A percentile compares a stretch with the other conserved stretches of the same genome.
These are phyloP conservation scores for Saccharomycopsis fermentans DNA, from an alignment of 805 yeast genomes.

Conservation along the genomic window DNA sequence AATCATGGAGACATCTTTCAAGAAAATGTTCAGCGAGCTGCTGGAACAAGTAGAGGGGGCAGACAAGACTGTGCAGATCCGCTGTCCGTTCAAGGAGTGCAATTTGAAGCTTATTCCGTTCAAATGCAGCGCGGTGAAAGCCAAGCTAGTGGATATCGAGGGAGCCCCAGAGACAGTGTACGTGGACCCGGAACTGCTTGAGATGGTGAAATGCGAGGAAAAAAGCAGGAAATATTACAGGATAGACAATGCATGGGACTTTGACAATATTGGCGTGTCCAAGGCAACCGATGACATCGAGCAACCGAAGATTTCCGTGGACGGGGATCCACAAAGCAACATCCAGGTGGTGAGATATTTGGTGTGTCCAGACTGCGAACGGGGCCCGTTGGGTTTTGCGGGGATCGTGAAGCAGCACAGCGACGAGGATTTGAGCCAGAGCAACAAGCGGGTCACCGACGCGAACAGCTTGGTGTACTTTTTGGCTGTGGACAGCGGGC, in stretches of 20 bases:
- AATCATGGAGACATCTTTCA: slow-evolving; percentile 1
- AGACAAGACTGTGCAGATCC: slow-evolving; percentile 4
- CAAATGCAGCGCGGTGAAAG: slow-evolving; percentile 1
- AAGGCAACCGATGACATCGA: slow-evolving; percentile 22
- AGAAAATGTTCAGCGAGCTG: slow-evolving; percentile 37
- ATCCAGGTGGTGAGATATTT: slow-evolving; percentile 41
- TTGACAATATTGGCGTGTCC: slow-evolving; percentile 72
- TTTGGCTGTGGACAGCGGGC: slow-evolving; percentile 37
- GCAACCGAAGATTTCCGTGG: slow-evolving; percentile 17
- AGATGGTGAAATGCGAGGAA: slow-evolving; percentile 3
- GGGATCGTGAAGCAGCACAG: slow-evolving; percentile 26
- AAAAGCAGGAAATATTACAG: background rate
- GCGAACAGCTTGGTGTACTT: slow-evolving; percentile 34
- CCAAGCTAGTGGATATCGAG: slow-evolving; percentile 3
- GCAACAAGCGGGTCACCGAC: slow-evolving; percentile 23
- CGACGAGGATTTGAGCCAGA: slow-evolving; percentile 19
- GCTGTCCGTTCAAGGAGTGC: slow-evolving; percentile 14
- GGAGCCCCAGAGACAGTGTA: slow-evolving; percentile 12
- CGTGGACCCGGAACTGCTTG: slow-evolving; percentile 4
- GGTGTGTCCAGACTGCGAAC: slow-evolving; percentile 68
- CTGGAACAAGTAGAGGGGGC: slow-evolving; percentile 46
- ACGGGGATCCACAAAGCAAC: slow-evolving; percentile 19
- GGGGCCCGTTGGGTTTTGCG: slow-evolving; percentile 69
- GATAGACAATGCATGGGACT: slow-evolving; percentile 47
- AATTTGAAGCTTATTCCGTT: slow-evolving; percentile 12